Conservation (phyloP, 2,329 filamentous ascomycete genomes). For the Botrytis cinerea region DNA sequence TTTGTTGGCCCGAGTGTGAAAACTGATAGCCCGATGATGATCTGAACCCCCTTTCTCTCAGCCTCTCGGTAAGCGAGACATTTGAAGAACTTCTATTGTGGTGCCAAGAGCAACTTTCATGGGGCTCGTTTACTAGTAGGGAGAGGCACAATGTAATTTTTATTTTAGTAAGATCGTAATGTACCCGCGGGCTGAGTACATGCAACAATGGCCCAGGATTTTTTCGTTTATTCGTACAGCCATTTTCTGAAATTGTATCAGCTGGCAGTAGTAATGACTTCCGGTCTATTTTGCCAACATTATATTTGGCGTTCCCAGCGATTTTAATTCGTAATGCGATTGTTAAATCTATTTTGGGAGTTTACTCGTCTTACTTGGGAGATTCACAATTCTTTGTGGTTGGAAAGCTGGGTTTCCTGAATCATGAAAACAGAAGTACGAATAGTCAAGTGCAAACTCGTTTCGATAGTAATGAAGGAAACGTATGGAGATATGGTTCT, state of each 20-base stretch:
- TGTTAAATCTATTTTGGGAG: not conserved
- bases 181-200: not conserved
- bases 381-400: not conserved
- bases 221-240: not conserved
- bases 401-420: no score
- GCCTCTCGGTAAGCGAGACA: constrained; percentile 1
- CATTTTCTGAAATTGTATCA: not conserved
- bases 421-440: not conserved
- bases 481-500: fast-evolving
- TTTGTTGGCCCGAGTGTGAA: not conserved
- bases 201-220: no score
- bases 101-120: not conserved
- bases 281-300: not conserved
- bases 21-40: not conserved
- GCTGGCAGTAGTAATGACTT: fast-evolving
- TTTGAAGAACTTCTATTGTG: not conserved
- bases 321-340: not conserved
- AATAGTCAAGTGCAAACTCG: not conserved
- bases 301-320: fast-evolving
- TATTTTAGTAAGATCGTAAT: not conserved
- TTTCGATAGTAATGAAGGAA: not conserved
- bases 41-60: not conserved
- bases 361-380: not conserved
- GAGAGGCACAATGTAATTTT: not conserved
- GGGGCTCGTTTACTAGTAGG: not conserved